Percentiles rank a stretch among this genome's conserved stretches.
Evolutionary conservation across 805 yeast genomes (phyloP).

Genomic region (Starmerella lactis-condensi): DNA sequence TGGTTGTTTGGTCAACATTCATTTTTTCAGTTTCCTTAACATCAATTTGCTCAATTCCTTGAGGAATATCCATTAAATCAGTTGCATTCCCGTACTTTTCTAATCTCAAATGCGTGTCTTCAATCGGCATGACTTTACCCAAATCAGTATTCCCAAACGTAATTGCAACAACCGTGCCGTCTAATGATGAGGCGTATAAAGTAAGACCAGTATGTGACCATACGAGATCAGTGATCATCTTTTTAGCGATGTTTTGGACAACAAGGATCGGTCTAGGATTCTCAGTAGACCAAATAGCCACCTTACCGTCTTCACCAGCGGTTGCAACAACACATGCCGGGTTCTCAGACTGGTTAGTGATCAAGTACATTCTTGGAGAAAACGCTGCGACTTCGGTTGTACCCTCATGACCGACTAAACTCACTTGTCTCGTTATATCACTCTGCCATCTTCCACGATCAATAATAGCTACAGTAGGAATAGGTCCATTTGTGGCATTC

Average conservation of each 20-base stretch:
- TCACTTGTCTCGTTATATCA: conserved; percentile 32
- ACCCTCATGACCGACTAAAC: conserved; percentile 51
- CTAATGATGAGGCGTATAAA: conserved; percentile 62
- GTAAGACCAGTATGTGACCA: conserved; percentile 73
- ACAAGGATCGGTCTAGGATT: conserved; percentile 61
- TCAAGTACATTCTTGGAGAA: conserved; percentile 26
- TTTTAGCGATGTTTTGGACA: conserved; percentile 53
- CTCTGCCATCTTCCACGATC: conserved; percentile 41
- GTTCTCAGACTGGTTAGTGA: conserved; percentile 8
- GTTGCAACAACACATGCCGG: conserved; percentile 67
- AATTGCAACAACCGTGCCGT: conserved; percentile 59
- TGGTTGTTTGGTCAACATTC: too few species aligned
- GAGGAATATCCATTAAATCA: conserved; percentile 71
- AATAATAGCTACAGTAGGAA: conserved; percentile 40
- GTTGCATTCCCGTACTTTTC: conserved; percentile 76
- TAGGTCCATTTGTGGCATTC: conserved; percentile 50
- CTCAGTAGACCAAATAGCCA: conserved; percentile 76
- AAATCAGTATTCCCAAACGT: conserved; percentile 36
- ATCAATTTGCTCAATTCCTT: conserved; percentile 60
- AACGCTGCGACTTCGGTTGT: conserved; percentile 48
- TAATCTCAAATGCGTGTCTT: conserved; percentile 47
- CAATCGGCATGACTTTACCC: conserved; percentile 38
- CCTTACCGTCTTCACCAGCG: conserved; percentile 81
- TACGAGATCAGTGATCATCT: conserved; percentile 69
- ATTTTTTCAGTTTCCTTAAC: too few species aligned